Base-by-base conservation (phyloP, 768 basidiomycete genomes). In the Boletus rubescentipes region DNA sequence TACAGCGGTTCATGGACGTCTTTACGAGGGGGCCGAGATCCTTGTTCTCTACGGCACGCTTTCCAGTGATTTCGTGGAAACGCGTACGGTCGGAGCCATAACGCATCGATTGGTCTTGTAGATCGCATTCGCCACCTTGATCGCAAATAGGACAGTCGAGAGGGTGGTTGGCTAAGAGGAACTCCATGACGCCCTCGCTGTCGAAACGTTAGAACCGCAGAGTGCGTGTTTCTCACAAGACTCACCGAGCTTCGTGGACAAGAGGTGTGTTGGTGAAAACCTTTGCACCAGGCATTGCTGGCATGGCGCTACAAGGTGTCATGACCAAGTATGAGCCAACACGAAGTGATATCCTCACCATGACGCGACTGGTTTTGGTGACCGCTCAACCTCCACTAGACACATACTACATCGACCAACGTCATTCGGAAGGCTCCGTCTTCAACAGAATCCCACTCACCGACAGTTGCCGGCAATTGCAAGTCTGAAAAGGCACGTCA, bases 71-170 rank as follows among this genome's bases (percentile, higher is more conserved):
- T 75, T 99, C 97, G 76, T 98, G 97, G 84, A 98, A 98, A 40
- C 97, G 88, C 1, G 93, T 89, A 56, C 97, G 89, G 75, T 99
- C 97, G 8, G 95, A 90, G 38, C 97, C 97, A 67, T 98, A 99
- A 49, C 96, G 89, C 94, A 98, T 98, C 14, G 96, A 96, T 72
- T 98, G 96, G 74, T 98, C 96, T 77, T 98, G 96, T 9, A 98
- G 82, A 70, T 98, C 95, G 71, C 95, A 99, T 80, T 98, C 95
- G 53, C 97, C 96, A 69, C 95, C 96, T 74, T 98, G 95, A 70
- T 99, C 97, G 65, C 97, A 99, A 59, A 98, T 90, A 20, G 97
- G 97, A 73, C 97, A 99, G 71, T 99, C 97, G 51, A 99, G 81
- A 2, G 97, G 97, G 66, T 99, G 97, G 73, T 99, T 98, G 54